Conservation (phyloP, 208 protist genomes). For the Acanthamoeba sp. region DNA sequence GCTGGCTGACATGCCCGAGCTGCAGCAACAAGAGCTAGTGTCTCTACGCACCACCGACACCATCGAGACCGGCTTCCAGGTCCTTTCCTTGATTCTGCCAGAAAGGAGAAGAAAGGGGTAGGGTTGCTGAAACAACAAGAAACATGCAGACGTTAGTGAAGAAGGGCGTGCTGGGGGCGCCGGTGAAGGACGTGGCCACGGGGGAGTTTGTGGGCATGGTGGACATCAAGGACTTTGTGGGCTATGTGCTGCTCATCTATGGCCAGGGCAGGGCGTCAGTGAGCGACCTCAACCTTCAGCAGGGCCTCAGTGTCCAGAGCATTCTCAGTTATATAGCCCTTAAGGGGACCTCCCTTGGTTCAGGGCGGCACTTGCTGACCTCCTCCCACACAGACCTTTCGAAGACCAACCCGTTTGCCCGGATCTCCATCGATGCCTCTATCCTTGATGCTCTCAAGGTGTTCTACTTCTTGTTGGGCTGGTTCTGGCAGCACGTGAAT, state of each 20-base stretch:
- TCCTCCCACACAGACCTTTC: conserved; percentile 15
- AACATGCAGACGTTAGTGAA: background rate
- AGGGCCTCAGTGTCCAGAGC: conserved; percentile 26
- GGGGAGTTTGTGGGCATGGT: conserved; percentile 21
- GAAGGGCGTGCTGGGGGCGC: conserved; percentile 23
- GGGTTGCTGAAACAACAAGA: too few relatives aligned
- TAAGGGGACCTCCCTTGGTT: too few relatives aligned
- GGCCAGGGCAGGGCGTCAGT: background rate
- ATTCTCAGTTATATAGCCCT: too few relatives aligned
- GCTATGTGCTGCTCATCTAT: conserved; percentile 57
- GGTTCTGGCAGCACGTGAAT: background rate
- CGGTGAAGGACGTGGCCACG: background rate
- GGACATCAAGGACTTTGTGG: conserved; percentile 67
- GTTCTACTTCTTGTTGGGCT: background rate
- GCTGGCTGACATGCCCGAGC: conserved; percentile 23
- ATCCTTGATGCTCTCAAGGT: conserved; percentile 21
- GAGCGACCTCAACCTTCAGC: conserved; percentile 19
- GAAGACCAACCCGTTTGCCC: conserved; percentile 26
- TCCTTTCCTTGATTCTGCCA: too few relatives aligned
- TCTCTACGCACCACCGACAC: background rate
- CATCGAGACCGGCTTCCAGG: conserved; percentile 37
- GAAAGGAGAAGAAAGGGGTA: too few relatives aligned
- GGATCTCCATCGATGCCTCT: background rate
- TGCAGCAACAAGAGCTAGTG: conserved; percentile 10
- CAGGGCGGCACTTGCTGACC: too few relatives aligned